phyloP scores from a whole-genome alignment of 2,329 filamentous ascomycete genomes.

The Pestalotiopsis sp. region DNA sequence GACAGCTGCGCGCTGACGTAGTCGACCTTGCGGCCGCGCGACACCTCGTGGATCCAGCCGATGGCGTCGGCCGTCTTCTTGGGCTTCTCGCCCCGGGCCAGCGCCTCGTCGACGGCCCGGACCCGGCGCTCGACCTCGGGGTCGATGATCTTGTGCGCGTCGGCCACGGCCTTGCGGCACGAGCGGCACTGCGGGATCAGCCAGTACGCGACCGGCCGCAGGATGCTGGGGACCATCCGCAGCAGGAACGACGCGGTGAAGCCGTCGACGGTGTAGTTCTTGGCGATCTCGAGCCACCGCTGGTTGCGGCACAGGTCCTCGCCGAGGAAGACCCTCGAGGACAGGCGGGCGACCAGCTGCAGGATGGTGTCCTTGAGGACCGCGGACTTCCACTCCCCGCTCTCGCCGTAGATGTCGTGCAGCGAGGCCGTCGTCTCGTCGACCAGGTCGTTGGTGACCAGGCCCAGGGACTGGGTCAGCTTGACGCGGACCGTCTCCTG shows the following conservation, averaged over 20 bases:
- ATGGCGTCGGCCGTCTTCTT: conserved; percentile 40
- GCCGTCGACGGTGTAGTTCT: conserved; percentile 43
- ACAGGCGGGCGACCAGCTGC: conserved; percentile 48
- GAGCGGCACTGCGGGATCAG: conserved; percentile 43
- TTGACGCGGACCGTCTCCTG: conserved; percentile 34
- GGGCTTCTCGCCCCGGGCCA: conserved; percentile 29
- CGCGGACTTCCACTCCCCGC: conserved; percentile 41
- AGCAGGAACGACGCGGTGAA: conserved; percentile 39
- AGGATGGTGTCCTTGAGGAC: conserved; percentile 39
- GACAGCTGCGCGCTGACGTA: conserved; percentile 36
- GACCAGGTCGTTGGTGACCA: conserved; percentile 37
- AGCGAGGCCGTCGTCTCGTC: conserved; percentile 36
- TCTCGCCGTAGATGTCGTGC: conserved; percentile 33
- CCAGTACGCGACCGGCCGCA: conserved; percentile 46
- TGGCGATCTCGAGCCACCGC: conserved; percentile 47
- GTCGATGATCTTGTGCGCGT: conserved; percentile 37
- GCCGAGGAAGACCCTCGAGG: conserved; percentile 52
- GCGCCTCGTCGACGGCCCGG: conserved; percentile 26
- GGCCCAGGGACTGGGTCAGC: conserved; percentile 34
- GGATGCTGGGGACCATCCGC: conserved; percentile 39
- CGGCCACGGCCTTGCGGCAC: conserved; percentile 38
- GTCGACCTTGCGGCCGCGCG: conserved; percentile 33
- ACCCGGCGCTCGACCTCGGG: conserved; percentile 34
- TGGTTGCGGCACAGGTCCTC: conserved; percentile 45
- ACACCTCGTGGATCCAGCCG: conserved; percentile 45